Base-by-base conservation (phyloP, 2,329 filamentous ascomycete species). In the Zymoseptoria pseudotritici region DNA sequence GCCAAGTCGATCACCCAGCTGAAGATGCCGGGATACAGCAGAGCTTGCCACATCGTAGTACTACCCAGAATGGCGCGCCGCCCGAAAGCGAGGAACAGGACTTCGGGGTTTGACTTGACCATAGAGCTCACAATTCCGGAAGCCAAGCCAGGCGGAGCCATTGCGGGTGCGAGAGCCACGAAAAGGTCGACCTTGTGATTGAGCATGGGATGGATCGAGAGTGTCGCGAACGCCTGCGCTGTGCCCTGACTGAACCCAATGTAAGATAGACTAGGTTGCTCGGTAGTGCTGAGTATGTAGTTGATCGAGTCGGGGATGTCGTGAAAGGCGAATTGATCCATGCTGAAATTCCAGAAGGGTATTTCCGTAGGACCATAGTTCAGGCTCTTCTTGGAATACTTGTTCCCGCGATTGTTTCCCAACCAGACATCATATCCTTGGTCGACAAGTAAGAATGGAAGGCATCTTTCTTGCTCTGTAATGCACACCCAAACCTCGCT, bases 221-320 rank as follows among this genome's bases (percentile, higher is more conserved):
- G 80, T 0, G 91, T 89, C 7, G 94, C 94, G 75, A 99, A 99
- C 1, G 94, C 93, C 75, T 99, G 94, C 0, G 94, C 93, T 0
- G 94, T 97, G 49, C 94, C 94, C 74, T 99, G 94, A 0, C 91
- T 96, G 77, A 99, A 99, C 21, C 94, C 94, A 72, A 99, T 89
- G 72, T 99, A 99, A 0, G 92, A 97, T 24, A 99, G 78, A 50
- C 91, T 95, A 31, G 86, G 81, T 72, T 95, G 90, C 56, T 82
- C 81, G 0, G 94, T 97, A 0, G 89, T 89, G 50, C 87, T 85
- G 21, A 99, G 82, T 61, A 99, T 90, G 72, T 99, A 97, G 57
- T 86, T 82, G 70, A 99, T 97, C 65, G 87, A 93, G 75, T 99
- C 89, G 1, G 94, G 94, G 61, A 99, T 97, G 73, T 99, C 94